Evolutionary conservation across 2,329 filamentous ascomycete species (phyloP).

Genomic region (Phoma sp.): DNA sequence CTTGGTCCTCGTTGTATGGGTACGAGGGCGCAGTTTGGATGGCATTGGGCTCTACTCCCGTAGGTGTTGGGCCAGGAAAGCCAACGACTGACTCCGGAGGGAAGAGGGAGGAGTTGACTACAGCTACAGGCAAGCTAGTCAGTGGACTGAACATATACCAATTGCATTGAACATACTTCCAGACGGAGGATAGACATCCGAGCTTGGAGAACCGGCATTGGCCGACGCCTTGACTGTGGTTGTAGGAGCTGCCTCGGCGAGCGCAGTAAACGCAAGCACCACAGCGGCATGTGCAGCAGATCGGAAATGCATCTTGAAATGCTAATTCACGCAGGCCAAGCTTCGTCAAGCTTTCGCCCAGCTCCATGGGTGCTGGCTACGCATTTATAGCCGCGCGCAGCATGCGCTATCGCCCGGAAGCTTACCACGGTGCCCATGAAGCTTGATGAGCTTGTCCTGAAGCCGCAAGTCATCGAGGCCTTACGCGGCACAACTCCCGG

Average conservation of each 20-base stretch:
- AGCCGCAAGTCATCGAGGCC: conserved; percentile 3
- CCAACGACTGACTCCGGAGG: conserved; percentile 37
- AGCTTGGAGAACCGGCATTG: conserved; percentile 24
- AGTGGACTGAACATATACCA: background rate
- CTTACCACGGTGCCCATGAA: conserved; percentile 1
- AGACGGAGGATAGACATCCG: conserved; percentile 32
- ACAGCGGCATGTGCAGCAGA: conserved; percentile 9
- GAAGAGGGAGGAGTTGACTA: conserved; percentile 31
- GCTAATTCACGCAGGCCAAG: conserved; percentile 15
- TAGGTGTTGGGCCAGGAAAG: conserved; percentile 39
- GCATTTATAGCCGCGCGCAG: conserved; percentile 20
- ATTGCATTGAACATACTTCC: conserved; percentile 25
- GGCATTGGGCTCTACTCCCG: conserved; percentile 35
- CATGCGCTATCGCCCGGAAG: background rate
- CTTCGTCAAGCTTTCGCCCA: conserved; percentile 31
- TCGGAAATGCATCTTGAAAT: conserved; percentile 8
- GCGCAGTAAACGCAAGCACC: conserved; percentile 20
- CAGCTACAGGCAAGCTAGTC: conserved; percentile 20
- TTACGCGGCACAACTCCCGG: conserved; percentile 10
- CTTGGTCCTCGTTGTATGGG: conserved; percentile 35
- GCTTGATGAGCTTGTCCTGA: conserved; percentile 11
- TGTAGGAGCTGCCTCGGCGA: conserved; percentile 20
- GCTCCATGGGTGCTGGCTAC: conserved; percentile 7
- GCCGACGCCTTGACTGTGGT: conserved; percentile 24
- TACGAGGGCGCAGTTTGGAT: conserved; percentile 37